phyloP scores from a whole-genome alignment of 1,139 yeast species.

The Debaryomyces nepalensis region DNA sequence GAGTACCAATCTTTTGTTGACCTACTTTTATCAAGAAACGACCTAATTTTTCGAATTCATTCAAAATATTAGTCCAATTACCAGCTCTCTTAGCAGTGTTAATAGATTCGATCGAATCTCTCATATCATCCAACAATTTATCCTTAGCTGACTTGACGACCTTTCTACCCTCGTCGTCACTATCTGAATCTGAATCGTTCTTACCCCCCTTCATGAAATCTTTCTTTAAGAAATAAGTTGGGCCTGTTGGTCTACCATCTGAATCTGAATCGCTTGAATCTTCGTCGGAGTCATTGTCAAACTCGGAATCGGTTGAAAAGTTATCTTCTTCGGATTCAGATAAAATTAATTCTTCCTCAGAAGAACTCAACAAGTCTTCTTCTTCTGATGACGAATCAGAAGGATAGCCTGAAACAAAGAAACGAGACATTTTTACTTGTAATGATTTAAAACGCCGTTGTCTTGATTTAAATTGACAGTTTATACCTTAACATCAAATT shows the following conservation, averaged over 20 bases:
- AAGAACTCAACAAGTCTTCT: constrained; percentile 71
- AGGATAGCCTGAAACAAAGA: constrained; percentile 68
- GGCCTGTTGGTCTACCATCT: constrained; percentile 54
- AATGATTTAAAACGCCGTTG: constrained; percentile 11
- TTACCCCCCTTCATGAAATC: constrained; percentile 49
- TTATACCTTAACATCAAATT: constrained; percentile 17
- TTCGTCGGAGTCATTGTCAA: constrained; percentile 38
- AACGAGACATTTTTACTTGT: constrained; percentile 62
- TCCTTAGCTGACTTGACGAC: constrained; percentile 95
- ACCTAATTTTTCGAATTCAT: constrained; percentile 78
- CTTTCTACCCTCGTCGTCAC: constrained; percentile 72
- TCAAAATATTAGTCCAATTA: constrained; percentile 79
- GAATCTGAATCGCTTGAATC: constrained; percentile 44
- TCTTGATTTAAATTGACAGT: constrained; percentile 9
- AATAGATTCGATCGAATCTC: constrained; percentile 65
- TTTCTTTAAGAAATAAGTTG: constrained; percentile 61
- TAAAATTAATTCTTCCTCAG: constrained; percentile 66
- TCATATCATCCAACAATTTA: constrained; percentile 87
- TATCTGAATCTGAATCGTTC: constrained; percentile 57
- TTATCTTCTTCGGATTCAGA: constrained; percentile 49
- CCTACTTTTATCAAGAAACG: constrained; percentile 68
- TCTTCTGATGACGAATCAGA: constrained; percentile 76
- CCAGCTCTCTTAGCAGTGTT: constrained; percentile 71
- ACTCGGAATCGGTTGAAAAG: constrained; percentile 47
- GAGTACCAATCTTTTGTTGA: constrained; percentile 76